Conservation (phyloP, 179 eudicot species). For the Gypsophila paniculata region DNA sequence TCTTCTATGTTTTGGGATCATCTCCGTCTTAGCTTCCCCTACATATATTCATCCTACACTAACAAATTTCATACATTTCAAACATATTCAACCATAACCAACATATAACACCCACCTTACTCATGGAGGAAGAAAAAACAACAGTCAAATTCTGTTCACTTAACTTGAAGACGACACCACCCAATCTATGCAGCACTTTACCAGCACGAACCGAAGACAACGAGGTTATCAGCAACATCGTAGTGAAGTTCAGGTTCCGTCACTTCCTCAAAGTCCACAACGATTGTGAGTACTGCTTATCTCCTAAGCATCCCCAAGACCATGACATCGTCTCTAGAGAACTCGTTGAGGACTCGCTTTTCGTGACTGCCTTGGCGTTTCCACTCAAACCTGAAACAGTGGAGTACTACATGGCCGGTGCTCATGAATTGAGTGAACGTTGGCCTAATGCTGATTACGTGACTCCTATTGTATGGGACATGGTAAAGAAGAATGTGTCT, state of each 20-base stretch:
- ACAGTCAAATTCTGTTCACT: no score
- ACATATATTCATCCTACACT: no score
- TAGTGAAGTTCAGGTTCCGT: neutral
- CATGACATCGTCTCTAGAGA: neutral
- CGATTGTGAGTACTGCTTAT: neutral
- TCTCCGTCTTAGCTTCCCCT: no score
- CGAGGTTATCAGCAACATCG: neutral
- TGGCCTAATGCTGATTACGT: neutral
- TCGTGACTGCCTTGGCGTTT: neutral
- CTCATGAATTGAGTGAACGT: neutral
- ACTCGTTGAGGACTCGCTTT: neutral
- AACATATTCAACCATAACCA: no score
- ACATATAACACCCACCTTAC: no score
- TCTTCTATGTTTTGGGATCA: no score
- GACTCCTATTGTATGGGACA: neutral
- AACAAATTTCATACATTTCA: no score
- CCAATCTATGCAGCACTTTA: no score
- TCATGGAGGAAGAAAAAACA: no score
- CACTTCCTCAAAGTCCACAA: conserved; percentile 5
- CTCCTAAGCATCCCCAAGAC: neutral
- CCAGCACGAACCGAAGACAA: neutral
- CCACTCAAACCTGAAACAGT: neutral
- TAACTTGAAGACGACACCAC: neutral
- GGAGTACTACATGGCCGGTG: neutral
- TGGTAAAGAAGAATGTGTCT: neutral